Evolutionary conservation across 257 asterid species (phyloP), one percentile per base, ranked within the genome.

Genomic region (Nicotiana sylvestris): DNA sequence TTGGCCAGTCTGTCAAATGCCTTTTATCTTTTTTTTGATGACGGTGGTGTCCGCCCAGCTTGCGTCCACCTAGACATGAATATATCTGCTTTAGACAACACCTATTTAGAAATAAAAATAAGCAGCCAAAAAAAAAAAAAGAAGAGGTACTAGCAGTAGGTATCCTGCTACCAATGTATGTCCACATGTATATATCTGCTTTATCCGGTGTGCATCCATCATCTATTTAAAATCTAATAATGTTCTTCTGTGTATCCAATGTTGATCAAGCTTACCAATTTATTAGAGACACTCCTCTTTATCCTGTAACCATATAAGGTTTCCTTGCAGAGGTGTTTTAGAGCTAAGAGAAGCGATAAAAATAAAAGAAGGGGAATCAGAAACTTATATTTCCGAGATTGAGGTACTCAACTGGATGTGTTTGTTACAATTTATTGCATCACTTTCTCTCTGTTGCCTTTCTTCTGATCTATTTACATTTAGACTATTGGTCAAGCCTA

Each of bases 401-500:
- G 99, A 96, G 99, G 99, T 96, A 83, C 76, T 78, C 21, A 25
- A 10, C 25, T 49, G 43, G 18, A 11, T 29, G 39, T 7, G 43
- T 77, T 66, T 83, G 83, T 61, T 62, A 18, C 27, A 85, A 82
- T 79, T 80, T 78, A 66, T 35, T 80, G 86, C 55, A 78, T 66
- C 80, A 12, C 77, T 70, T 69, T 65, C 77, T 80, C n/a, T 83
- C 77, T 78, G 74, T 46, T 77, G 84, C 51, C 66, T 66, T 81
- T 17, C 65, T 57, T 66, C 68, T 77, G 79, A 43, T 84, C 78
- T 64, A 62, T 81, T 80, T 76, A 57, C 51, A 57, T 81, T 82
- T 93, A 96, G 99, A 96, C 98, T 65, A 94, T 96, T 85, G 99
- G 99, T 84, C 99, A 96, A 92, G 95, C 99, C 84, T 96, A 94